Base-by-base conservation (phyloP, 306 rosid genomes). In the Cicer bijugum region DNA sequence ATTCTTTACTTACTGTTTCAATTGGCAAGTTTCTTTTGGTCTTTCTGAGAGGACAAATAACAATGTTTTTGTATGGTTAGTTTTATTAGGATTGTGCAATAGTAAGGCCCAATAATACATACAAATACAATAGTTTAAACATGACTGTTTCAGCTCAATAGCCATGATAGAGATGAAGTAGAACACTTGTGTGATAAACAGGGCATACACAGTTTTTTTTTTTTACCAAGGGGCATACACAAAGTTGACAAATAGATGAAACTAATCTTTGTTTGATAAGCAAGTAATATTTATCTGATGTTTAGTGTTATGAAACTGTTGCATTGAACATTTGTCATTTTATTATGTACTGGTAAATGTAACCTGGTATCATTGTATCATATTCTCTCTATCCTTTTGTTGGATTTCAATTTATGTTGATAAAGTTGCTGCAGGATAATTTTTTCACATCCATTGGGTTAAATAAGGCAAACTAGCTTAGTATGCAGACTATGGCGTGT, bases 201-300 rank as follows among this genome's bases (percentile, higher is more conserved):
- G 23, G 16, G 37, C 56, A 28, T 50, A 1, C 60, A 35, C 59
- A 23, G 33, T 23, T 23, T 23, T 23, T 20, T 20, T 23, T 23
- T 20, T 20, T 20, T 23, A 23, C 33, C 1, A 23, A 23, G 5
- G 16, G 16, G 37, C 56, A 28, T 58, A 1, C 60, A 35, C 51
- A 23, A 67, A 56, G 42, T 55, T 72, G 63, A 61, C 59, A 39
- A 56, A 62, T 64, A 38, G 62, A 51, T 66, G 58, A 77, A 82
- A 20, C 15, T 42, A 77, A 8, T 37, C 37, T 48, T 56, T 9
- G 69, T 52, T 67, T 72, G 35, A 9, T n/a, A 12, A 58, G 12
- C 2, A 0, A 45, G 12, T 14, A 63, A 38, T 75, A 12, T 75
- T 53, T 75, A 12, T 60, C 58, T 71, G 72, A 75, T 33, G 35